Conservation (phyloP, 2,329 filamentous ascomycete species). For the Albophoma yamanashiensis region DNA sequence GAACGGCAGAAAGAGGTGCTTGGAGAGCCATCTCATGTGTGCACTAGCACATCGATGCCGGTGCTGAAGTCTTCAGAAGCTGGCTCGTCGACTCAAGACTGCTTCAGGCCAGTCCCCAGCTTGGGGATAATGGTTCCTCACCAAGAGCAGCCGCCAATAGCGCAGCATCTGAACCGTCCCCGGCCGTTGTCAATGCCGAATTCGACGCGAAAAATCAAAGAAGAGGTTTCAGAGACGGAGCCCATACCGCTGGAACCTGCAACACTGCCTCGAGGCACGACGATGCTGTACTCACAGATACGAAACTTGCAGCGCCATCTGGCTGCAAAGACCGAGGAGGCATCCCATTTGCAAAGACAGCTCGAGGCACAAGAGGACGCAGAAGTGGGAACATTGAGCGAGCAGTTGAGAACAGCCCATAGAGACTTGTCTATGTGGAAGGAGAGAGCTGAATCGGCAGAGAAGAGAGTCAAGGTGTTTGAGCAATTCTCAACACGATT, state of each 20-base stretch:
- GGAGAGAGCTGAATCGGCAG: slow-evolving; percentile 43
- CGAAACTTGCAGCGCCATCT: slow-evolving; percentile 37
- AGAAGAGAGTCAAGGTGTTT: slow-evolving; percentile 38
- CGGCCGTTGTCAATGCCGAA: slow-evolving; percentile 22
- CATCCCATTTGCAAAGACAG: slow-evolving; percentile 30
- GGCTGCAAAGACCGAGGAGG: slow-evolving; percentile 33
- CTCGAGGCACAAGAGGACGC: slow-evolving; percentile 32
- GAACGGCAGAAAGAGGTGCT: too few species aligned
- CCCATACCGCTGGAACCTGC: background rate
- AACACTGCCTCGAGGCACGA: slow-evolving; percentile 12
- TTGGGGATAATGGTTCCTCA: slow-evolving; percentile 27
- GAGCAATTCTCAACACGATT: slow-evolving; percentile 29
- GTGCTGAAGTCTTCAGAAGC: background rate
- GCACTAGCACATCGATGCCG: background rate
- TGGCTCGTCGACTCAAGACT: background rate
- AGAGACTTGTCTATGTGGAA: slow-evolving; percentile 34
- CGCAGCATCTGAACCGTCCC: slow-evolving; percentile 23
- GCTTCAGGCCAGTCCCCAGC: slow-evolving; percentile 13
- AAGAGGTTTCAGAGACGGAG: background rate
- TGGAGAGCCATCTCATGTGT: background rate
- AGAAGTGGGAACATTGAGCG: slow-evolving; percentile 34
- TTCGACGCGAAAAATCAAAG: background rate
- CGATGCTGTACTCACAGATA: slow-evolving; percentile 36
- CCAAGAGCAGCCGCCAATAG: slow-evolving; percentile 25
- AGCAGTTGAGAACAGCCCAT: slow-evolving; percentile 31